Percentiles rank a stretch among this genome's conserved stretches.
These are phyloP conservation scores for Pouteria glomerata DNA, from an alignment of 148 eudicot genomes.

Conservation along the genomic window DNA sequence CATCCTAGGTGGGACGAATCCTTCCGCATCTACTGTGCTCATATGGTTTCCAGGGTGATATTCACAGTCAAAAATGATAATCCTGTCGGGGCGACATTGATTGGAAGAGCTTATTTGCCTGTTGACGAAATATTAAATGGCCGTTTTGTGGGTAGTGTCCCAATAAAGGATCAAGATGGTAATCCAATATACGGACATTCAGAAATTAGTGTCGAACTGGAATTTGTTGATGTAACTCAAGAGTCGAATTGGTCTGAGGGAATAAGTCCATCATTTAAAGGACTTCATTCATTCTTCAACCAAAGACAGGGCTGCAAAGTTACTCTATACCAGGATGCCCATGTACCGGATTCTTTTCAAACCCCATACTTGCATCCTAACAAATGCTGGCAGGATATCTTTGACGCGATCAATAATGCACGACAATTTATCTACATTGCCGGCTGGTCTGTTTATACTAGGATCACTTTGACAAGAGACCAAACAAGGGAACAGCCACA, in stretches of 20 bases:
- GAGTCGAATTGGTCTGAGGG: slow-evolving; percentile 31
- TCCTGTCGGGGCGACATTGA: slow-evolving; percentile 26
- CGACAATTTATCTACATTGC: slow-evolving; percentile 29
- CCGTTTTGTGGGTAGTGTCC: slow-evolving; percentile 19
- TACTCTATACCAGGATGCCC: slow-evolving; percentile 36
- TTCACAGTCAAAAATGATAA: slow-evolving; percentile 32
- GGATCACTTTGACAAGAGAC: slow-evolving; percentile 34
- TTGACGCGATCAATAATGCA: slow-evolving; percentile 32
- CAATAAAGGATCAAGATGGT: slow-evolving; percentile 13
- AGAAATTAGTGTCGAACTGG: slow-evolving; percentile 26
- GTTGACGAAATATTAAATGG: slow-evolving; percentile 20
- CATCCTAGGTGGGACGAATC: slow-evolving; percentile 38
- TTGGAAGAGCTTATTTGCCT: slow-evolving; percentile 36
- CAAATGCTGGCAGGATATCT: slow-evolving; percentile 40
- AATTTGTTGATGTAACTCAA: slow-evolving; percentile 24
- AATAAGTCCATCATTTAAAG: slow-evolving; percentile 20
- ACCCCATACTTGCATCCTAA: slow-evolving; percentile 23
- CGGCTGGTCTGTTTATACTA: slow-evolving; percentile 33
- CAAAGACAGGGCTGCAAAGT: slow-evolving; percentile 30
- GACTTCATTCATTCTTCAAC: slow-evolving; percentile 31
- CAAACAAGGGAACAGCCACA: slow-evolving; percentile 17
- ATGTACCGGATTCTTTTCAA: slow-evolving; percentile 19
- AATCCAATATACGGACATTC: slow-evolving; percentile 22
- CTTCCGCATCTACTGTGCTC: slow-evolving; percentile 38
- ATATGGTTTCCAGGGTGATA: slow-evolving; percentile 28